Conservation (phyloP, 768 basidiomycete genomes). For the Tulasnella sp. region DNA sequence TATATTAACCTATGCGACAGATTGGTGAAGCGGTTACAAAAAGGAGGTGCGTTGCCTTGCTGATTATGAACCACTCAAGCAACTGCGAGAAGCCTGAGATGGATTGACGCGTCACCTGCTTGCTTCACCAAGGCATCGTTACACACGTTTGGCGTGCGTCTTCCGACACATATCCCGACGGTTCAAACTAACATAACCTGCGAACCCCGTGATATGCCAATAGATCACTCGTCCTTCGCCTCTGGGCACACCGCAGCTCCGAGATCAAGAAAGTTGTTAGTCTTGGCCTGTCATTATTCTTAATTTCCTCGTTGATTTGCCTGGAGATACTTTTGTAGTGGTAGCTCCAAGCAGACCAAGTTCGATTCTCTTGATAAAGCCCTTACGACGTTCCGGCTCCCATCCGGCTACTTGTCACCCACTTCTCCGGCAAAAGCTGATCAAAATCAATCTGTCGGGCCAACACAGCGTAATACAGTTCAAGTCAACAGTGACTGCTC, state of each 20-base stretch:
- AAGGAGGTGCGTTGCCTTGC: conserved; percentile 37
- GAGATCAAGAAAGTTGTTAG: background rate
- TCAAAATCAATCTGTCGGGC: too few relatives aligned
- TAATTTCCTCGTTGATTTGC: background rate
- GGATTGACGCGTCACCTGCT: too few relatives aligned
- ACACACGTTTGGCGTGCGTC: conserved; percentile 77
- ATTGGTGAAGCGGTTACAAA: conserved; percentile 47
- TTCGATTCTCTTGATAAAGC: conserved; percentile 80
- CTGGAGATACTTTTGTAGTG: background rate
- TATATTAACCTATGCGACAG: conserved; percentile 54
- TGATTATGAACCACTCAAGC: too few relatives aligned
- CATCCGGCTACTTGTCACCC: background rate
- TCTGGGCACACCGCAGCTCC: background rate
- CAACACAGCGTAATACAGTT: too few relatives aligned
- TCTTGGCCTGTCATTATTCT: background rate
- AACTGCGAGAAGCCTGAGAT: too few relatives aligned
- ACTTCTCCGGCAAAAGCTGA: too few relatives aligned
- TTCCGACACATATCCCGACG: too few relatives aligned
- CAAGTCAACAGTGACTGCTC: too few relatives aligned
- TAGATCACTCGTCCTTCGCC: conserved; percentile 1
- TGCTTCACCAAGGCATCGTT: conserved; percentile 63
- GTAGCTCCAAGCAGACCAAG: conserved; percentile 29
- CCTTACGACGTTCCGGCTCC: conserved; percentile 66
- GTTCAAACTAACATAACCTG: too few relatives aligned
- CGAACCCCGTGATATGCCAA: too few relatives aligned